These are phyloP conservation scores for Lagenaria siceraria DNA, from an alignment of 306 rosid species.

Conservation along the genomic window DNA sequence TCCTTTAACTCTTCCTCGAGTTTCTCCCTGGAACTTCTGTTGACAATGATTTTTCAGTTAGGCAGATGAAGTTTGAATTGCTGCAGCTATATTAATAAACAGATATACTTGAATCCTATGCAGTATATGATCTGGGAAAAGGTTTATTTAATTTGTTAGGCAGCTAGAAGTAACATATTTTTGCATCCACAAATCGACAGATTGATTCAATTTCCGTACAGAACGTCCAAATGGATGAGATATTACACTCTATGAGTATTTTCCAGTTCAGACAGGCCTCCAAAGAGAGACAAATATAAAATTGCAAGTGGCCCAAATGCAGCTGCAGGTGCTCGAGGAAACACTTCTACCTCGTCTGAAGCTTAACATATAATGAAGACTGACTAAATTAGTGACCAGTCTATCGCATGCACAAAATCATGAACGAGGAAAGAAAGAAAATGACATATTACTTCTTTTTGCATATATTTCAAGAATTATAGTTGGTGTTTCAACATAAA, in stretches of 20 bases:
- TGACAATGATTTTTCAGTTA: conserved; percentile 14
- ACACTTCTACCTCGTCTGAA: background rate
- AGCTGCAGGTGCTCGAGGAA: background rate
- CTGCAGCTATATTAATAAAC: background rate
- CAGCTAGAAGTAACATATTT: background rate
- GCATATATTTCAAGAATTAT: background rate
- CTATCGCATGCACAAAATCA: background rate
- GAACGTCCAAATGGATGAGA: background rate
- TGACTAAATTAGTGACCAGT: background rate
- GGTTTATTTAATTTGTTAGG: background rate
- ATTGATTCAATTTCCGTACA: background rate
- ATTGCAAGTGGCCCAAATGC: background rate
- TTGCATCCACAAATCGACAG: background rate
- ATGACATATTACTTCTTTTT: background rate
- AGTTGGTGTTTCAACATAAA: background rate
- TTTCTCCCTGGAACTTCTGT: conserved; percentile 55
- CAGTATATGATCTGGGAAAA: background rate
- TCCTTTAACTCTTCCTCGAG: conserved; percentile 71
- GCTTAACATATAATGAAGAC: background rate
- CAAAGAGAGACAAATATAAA: background rate
- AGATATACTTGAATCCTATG: background rate
- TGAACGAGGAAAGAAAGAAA: background rate
- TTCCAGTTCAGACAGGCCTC: background rate
- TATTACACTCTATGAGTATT: background rate
- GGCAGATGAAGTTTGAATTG: conserved; percentile 3